Evolutionary conservation across 2,329 filamentous ascomycete genomes (phyloP), one percentile per base, ranked within the genome.

Genomic region (Fusarium robinianum): DNA sequence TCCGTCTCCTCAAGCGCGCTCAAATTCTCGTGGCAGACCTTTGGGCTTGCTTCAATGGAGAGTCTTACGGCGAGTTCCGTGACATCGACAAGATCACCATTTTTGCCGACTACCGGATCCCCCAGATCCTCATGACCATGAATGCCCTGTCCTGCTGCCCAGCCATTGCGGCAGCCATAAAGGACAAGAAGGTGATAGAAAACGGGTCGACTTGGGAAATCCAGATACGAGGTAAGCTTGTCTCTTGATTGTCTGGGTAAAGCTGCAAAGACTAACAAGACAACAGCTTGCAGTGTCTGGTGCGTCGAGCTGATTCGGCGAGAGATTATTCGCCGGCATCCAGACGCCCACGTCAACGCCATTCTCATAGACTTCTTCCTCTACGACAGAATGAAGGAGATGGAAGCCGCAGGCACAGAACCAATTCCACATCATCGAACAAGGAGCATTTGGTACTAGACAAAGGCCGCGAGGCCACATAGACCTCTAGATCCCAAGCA

Each of bases 31-130:
- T 95, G 3, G 95, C 95, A 15, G 94, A 99, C 67, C 67, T 97
- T 1, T 99, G 95, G 95, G 95, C 94, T 5, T 95, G 90, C 52
- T 97, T 97, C 66, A 82, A 92, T 39, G 90, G 90, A 31, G 76
- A 85, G 55, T 77, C 80, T 17, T 91, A 85, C 61, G 95, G 94
- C 21, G 74, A 79, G 18, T 99, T 99, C 67, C 65, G 82, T 44
- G 94, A 99, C 64, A 96, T 99, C 59, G 87, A 94, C 70, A 90
- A 90, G 66, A 87, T 99, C 61, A 99, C 94, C 49, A 97, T 97
- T 85, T 99, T 99, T 73, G 91, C 94, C 63, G 94, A 99, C 72
- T 99, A 99, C 65, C 87, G 94, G 29, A 86, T 99, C 40, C 95
- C 95, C 10, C 94, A 99, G 71, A 94, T 96, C 58, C 79, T 99